These are phyloP conservation scores for Ramaria sp. DNA, from an alignment of 768 basidiomycete genomes.

Conservation along the genomic window DNA sequence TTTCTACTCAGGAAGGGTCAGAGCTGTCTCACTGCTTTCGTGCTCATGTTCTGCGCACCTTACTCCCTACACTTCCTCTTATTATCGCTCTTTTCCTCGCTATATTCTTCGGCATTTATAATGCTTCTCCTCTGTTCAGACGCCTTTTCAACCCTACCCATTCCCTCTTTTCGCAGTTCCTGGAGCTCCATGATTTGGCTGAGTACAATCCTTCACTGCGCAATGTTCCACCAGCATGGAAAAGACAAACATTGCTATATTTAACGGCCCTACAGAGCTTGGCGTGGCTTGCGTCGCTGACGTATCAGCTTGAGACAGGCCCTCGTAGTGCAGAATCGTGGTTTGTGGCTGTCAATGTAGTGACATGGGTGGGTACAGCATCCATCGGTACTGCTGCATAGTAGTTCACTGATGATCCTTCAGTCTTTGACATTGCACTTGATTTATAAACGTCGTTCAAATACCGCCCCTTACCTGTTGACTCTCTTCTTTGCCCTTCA, in stretches of 20 bases:
- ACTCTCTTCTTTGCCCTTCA: constrained; percentile 8
- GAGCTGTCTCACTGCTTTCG: constrained; percentile 3
- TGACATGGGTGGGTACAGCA: neutral
- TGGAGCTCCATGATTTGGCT: constrained; percentile 11
- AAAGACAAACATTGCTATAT: constrained; percentile 3
- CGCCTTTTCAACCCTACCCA: neutral
- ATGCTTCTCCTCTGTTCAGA: neutral
- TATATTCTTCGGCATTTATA: neutral
- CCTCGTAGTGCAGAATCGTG: neutral
- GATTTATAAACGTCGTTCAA: neutral
- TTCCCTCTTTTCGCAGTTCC: constrained; percentile 8
- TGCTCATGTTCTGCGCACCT: neutral
- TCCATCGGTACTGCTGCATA: neutral
- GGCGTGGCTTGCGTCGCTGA: neutral
- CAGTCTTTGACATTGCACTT: neutral
- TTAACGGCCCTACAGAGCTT: neutral
- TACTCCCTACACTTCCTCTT: neutral
- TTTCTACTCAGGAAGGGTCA: neutral
- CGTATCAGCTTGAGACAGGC: neutral
- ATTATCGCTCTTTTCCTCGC: neutral
- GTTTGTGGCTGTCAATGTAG: neutral
- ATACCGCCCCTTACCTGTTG: constrained; percentile 5
- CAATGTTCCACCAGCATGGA: constrained; percentile 9
- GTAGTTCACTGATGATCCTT: neutral
- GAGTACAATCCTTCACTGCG: constrained; percentile 9